These are phyloP conservation scores for Penicillium sp. DNA, from an alignment of 2,329 filamentous ascomycete species.

Conservation along the genomic window DNA sequence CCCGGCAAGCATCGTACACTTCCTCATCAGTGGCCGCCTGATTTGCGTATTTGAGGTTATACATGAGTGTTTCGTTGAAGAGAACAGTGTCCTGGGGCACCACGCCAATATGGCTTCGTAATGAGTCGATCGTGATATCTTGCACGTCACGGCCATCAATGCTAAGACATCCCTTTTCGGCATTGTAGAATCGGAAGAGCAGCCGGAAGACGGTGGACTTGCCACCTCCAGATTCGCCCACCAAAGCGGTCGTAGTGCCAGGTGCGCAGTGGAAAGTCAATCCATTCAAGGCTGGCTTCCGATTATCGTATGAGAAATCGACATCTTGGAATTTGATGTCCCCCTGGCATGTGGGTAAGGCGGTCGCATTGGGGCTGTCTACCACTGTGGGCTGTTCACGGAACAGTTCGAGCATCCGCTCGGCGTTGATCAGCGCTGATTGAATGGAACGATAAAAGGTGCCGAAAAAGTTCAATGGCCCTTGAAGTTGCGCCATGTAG, in stretches of 20 bases:
- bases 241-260: conserved; percentile 90
- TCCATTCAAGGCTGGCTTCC: conserved; percentile 76
- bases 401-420: conserved; percentile 91
- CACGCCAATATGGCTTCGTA: conserved; percentile 85
- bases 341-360: conserved; percentile 65
- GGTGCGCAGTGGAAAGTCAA: conserved; percentile 80
- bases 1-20: conserved; percentile 72
- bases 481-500: conserved; percentile 74
- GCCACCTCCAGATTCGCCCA: conserved; percentile 92
- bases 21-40: conserved; percentile 73
- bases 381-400: conserved; percentile 90
- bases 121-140: conserved; percentile 85
- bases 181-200: conserved; percentile 94
- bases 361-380: conserved; percentile 61
- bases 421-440: conserved; percentile 94
- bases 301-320: conserved; percentile 80
- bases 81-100: conserved; percentile 94
- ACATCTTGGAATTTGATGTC: conserved; percentile 84
- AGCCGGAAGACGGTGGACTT: conserved; percentile 96
- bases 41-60: conserved; percentile 87
- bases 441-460: conserved; percentile 96
- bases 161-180: conserved; percentile 69
- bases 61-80: conserved; percentile 93
- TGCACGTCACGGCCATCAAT: conserved; percentile 80
- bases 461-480: conserved; percentile 79